These are phyloP conservation scores for Cruciata laevipes DNA, from an alignment of 257 asterid species.

Conservation along the genomic window DNA sequence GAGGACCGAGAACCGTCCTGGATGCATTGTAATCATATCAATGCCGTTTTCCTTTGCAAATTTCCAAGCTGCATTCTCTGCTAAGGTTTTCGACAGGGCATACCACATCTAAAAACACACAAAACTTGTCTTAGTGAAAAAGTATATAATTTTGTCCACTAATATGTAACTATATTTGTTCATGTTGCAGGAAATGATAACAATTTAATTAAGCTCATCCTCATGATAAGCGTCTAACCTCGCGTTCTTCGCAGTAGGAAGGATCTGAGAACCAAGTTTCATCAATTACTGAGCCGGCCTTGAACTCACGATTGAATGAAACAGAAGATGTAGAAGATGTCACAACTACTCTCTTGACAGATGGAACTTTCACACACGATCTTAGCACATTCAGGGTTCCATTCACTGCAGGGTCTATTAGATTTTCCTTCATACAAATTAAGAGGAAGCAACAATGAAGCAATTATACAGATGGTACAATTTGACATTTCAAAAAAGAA, in stretches of 20 bases:
- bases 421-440: conserved; percentile 29
- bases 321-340: conserved; percentile 46
- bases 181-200: too few relatives aligned
- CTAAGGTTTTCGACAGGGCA: conserved; percentile 51
- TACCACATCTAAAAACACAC: conserved; percentile 33
- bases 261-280: conserved; percentile 69
- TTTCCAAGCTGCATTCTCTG: conserved; percentile 59
- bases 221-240: conserved; percentile 27
- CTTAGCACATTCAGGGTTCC: conserved; percentile 49
- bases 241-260: conserved; percentile 33
- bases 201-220: neutral
- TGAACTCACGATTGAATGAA: conserved; percentile 14
- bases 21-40: conserved; percentile 48
- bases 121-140: neutral
- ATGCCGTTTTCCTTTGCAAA: conserved; percentile 42
- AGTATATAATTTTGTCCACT: too few relatives aligned
- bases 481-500: neutral
- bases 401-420: conserved; percentile 48
- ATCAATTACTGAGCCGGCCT: conserved; percentile 30
- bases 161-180: too few relatives aligned
- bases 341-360: conserved; percentile 40
- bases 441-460: neutral
- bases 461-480: too few relatives aligned
- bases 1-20: conserved; percentile 58
- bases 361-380: conserved; percentile 30